Base-by-base conservation (phyloP, 768 basidiomycete genomes). In the Leccinum boreale region DNA sequence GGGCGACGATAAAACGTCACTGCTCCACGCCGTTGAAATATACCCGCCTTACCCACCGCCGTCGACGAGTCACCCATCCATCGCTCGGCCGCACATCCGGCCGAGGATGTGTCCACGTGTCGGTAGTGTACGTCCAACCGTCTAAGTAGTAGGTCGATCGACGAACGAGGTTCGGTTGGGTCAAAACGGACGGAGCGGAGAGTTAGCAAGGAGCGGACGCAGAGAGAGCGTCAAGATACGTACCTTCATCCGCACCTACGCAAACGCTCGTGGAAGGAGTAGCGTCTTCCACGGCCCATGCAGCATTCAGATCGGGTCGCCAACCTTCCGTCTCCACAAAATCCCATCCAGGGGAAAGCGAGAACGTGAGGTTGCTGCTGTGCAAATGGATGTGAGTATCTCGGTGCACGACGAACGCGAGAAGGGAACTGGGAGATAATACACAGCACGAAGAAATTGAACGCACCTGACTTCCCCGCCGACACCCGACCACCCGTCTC, bases 91-190 rank as follows among this genome's bases (percentile, higher is more conserved):
- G 71, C 77, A 67, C 69, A 61, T 60, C 67, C 72, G 39, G 67
- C 9, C 72, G 55, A 11, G 83, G 76, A 56, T 85, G 78, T 5
- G 82, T 73, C 92, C 91, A 93, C 0, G 79, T 74, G 57, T 91
- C 90, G 60, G 90, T 88, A 8, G 86, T 86, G 65, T 92, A 92
- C 14, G 89, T 82, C 90, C 92, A 93, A 3, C 89, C 91, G 64
- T 84, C 49, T 50, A 5, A n/a, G 28, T 8, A 0, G 26, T 50
- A n/a, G n/a, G 45, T 21, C 31, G 31, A 3, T 33, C 31, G 31
- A 33, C 31, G 31, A 33, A 33, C 31, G 31, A 14, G 11, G 21
- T 46, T 17, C 39, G 39, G 39, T 42, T 44, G n/a, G 46, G 46
- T 47, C 21, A 47, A 24, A 21, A 10, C 28, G 46, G 21, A 24